Conservation (phyloP, 2,329 filamentous ascomycete genomes). For the Alternaria sp. region DNA sequence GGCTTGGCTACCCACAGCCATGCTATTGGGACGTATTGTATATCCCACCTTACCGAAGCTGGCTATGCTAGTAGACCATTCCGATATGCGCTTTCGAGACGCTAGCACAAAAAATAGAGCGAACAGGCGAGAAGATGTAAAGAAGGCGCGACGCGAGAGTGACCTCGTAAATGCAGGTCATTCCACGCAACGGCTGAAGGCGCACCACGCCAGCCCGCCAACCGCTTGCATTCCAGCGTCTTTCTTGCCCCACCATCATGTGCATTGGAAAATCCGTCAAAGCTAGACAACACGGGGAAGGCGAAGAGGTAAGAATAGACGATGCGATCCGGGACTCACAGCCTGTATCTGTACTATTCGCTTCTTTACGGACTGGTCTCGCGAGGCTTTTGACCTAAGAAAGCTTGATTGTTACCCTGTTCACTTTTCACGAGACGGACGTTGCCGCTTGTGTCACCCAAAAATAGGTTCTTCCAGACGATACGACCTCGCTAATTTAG, state of each 20-base stretch:
- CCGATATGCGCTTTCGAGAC: neutral
- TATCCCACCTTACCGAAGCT: neutral
- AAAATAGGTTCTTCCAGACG: neutral
- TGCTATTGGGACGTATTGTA: neutral
- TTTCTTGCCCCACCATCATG: neutral
- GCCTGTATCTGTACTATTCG: neutral
- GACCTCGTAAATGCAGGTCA: conserved; percentile 6
- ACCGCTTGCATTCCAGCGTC: neutral
- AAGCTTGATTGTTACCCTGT: neutral
- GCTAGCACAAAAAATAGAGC: neutral
- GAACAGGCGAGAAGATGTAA: neutral
- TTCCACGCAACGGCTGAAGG: neutral
- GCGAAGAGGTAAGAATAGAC: conserved; percentile 4
- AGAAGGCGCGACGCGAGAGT: neutral
- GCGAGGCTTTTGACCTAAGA: neutral
- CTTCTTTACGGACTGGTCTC: neutral
- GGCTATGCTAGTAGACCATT: neutral
- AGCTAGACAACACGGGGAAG: neutral
- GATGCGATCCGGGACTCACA: neutral
- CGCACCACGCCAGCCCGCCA: neutral
- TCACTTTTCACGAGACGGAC: neutral
- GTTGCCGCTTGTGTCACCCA: neutral
- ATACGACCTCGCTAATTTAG: neutral
- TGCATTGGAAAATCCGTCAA: neutral
- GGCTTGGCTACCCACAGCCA: neutral